Conservation (phyloP, 768 basidiomycete species). For the Termitomyces sp. region DNA sequence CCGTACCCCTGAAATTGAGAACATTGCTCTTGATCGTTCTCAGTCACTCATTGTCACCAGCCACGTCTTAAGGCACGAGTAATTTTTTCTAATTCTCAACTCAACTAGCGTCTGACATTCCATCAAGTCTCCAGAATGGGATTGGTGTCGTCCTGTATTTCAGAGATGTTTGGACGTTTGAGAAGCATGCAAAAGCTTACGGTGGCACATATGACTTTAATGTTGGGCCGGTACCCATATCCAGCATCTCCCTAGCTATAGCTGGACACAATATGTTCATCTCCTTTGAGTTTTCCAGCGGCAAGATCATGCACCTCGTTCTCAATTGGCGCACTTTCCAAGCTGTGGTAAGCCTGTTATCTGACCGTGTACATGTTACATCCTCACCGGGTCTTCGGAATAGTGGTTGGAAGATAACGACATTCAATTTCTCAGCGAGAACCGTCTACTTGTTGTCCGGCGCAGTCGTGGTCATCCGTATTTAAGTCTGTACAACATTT, state of each 20-base stretch:
- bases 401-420: conserved; percentile 52
- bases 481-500: conserved; percentile 44
- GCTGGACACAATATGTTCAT: conserved; percentile 42
- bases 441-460: conserved; percentile 39
- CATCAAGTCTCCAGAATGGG: conserved; percentile 32
- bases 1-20: conserved; percentile 38
- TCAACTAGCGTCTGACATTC: neutral
- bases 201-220: conserved; percentile 38
- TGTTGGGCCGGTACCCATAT: conserved; percentile 32
- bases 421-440: conserved; percentile 41
- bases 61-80: conserved; percentile 34
- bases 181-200: conserved; percentile 45
- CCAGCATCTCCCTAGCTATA: conserved; percentile 31
- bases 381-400: conserved; percentile 1
- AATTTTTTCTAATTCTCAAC: neutral
- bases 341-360: conserved; percentile 32
- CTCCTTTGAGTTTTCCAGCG: conserved; percentile 37
- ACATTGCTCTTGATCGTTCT: conserved; percentile 39
- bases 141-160: conserved; percentile 46
- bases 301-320: conserved; percentile 40
- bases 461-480: conserved; percentile 31
- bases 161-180: conserved; percentile 52
- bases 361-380: neutral
- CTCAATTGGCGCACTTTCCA: conserved; percentile 48
- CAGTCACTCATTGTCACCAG: conserved; percentile 43